A percentile compares a stretch with the other conserved stretches of the same genome.
Evolutionary conservation across 768 basidiomycete genomes (phyloP).

Genomic region (Mycena maculata): DNA sequence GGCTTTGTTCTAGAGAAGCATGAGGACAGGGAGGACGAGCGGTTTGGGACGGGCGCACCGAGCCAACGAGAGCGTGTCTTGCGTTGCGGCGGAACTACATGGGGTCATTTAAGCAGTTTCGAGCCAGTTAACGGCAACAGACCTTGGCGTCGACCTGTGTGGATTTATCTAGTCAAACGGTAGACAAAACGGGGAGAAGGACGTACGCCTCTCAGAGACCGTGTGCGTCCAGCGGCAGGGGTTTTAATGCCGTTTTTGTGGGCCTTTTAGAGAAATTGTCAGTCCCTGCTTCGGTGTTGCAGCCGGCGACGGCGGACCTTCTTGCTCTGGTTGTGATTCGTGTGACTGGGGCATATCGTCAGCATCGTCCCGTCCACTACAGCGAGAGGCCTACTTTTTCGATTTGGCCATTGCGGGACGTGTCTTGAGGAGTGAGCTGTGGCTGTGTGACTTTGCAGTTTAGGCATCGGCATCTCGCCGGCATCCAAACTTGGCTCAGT

Average conservation of each 20-base stretch:
- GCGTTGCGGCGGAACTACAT: slow-evolving; percentile 88
- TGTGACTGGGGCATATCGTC: slow-evolving; percentile 65
- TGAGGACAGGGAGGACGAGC: slow-evolving; percentile 4
- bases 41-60: slow-evolving; percentile 61
- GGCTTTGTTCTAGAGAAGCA: slow-evolving; percentile 67
- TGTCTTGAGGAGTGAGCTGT: background rate
- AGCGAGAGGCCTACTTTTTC: slow-evolving; percentile 78
- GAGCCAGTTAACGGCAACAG: slow-evolving; percentile 34
- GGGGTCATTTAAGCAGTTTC: slow-evolving; percentile 5
- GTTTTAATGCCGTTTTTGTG: slow-evolving; percentile 98
- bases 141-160: slow-evolving; percentile 88
- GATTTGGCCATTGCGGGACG: slow-evolving; percentile 87
- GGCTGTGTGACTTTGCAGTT: background rate
- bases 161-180: background rate
- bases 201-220: slow-evolving; percentile 93
- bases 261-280: slow-evolving; percentile 91
- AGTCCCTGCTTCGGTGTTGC: slow-evolving; percentile 61
- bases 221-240: slow-evolving; percentile 76
- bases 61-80: slow-evolving; percentile 76
- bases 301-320: slow-evolving; percentile 60
- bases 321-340: slow-evolving; percentile 95
- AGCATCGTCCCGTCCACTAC: slow-evolving; percentile 16
- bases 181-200: slow-evolving; percentile 10
- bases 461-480: too few species aligned
- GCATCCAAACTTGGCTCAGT: too few species aligned